Base-by-base conservation (phyloP, 768 basidiomycete species). In the Pisolithus microcarpus region DNA sequence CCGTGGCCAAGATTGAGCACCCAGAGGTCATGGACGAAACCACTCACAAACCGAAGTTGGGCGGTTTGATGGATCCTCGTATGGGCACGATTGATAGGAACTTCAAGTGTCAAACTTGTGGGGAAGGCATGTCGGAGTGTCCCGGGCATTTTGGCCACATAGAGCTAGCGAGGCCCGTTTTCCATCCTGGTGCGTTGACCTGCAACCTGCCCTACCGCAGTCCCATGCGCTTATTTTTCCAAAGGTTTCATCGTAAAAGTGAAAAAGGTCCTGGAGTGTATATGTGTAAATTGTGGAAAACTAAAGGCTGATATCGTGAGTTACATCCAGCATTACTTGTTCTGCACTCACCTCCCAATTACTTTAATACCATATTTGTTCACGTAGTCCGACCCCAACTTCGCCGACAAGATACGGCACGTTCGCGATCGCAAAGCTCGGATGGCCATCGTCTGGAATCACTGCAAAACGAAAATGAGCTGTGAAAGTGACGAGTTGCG, bases 41-140 rank as follows among this genome's bases (percentile, higher is more conserved):
- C 18, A 90, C 84, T 1, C 87, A 87, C 63, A 87, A 85, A 64
- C 89, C 91, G 23, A 97, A 96, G 73, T 75, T 82, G 23, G 93
- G 92, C 44, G 96, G 96, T 43, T 74, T 99, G 64, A 95, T 95
- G 87, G 96, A 99, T 72, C 91, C 94, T 46, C 83, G 91, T 53
- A 91, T 98, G 87, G 96, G 96, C 37, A 99, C 92, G 26, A 95
- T 94, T 61, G 92, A 94, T 75, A 79, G 92, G 58, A 93, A 94
- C 67, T 94, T 95, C 74, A 98, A 98, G 75, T 99, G 96, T 67
- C 93, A 97, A 75, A 98, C 96, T 26, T 98, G 96, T 68, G 94
- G 93, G 58, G 96, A 99, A 78, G 95, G 94, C n/a, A 97, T 98
- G 94, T 86, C 92, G 16, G 96, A 98, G 67, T 99, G 96, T 73